phyloP scores from a whole-genome alignment of 441 rosid genomes.

The Metrosideros polymorpha region DNA sequence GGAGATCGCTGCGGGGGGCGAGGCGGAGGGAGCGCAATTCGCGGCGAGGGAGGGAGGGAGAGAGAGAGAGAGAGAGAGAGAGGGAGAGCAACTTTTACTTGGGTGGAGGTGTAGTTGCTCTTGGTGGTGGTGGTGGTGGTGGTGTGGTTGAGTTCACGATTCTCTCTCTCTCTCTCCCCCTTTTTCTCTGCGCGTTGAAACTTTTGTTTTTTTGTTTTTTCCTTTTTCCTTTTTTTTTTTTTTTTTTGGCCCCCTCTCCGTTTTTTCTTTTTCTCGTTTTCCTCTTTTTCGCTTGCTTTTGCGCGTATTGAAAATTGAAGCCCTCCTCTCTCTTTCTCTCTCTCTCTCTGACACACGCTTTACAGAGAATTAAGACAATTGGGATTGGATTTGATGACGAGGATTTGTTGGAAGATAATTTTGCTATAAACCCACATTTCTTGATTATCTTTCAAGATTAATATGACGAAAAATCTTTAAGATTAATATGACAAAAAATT shows the following conservation, averaged over 20 bases:
- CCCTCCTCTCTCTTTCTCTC: not conserved
- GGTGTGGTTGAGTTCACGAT: constrained; percentile 17
- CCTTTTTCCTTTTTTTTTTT: not conserved
- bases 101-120: not conserved
- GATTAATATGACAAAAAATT: too few species aligned
- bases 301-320: constrained; percentile 2
- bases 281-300: not conserved
- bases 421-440: not conserved
- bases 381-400: not conserved
- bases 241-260: too few species aligned
- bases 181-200: not conserved
- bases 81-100: not conserved
- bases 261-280: not conserved
- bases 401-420: not conserved
- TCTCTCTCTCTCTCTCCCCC: constrained; percentile 4
- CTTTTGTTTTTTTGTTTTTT: not conserved
- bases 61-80: not conserved
- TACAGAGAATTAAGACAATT: not conserved
- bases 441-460: too few species aligned
- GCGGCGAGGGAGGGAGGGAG: constrained; percentile 6
- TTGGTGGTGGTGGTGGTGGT: constrained; percentile 24
- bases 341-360: not conserved
- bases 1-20: not conserved
- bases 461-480: too few species aligned
- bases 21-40: constrained; percentile 17